A percentile compares a stretch with the other conserved stretches of the same genome.
Conservation (phyloP, 2,329 filamentous ascomycete species). For the Orbilia quercus region DNA sequence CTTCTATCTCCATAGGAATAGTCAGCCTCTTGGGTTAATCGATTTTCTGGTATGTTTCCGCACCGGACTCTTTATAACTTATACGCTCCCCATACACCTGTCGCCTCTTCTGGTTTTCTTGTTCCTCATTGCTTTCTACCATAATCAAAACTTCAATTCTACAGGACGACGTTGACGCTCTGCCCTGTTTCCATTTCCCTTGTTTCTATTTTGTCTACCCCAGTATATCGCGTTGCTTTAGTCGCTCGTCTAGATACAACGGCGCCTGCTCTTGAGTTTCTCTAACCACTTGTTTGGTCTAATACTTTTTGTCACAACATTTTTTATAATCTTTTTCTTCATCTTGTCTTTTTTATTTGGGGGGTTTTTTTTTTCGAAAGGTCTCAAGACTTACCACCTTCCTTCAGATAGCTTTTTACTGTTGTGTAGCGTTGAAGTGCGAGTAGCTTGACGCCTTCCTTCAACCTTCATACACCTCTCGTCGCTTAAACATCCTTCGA, state of each 20-base stretch:
- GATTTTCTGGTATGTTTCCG: constrained; percentile 49
- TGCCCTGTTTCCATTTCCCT: constrained; percentile 52
- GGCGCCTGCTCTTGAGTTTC: constrained; percentile 48
- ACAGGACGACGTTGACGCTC: constrained; percentile 57
- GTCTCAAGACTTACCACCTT: constrained; percentile 55
- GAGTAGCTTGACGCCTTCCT: constrained; percentile 57
- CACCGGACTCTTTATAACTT: constrained; percentile 37
- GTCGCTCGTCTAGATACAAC: constrained; percentile 44
- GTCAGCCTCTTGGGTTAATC: constrained; percentile 52
- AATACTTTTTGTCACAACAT: constrained; percentile 19
- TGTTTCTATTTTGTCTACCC: constrained; percentile 40
- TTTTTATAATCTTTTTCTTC: background rate
- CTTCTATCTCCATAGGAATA: constrained; percentile 42
- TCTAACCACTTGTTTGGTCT: constrained; percentile 26
- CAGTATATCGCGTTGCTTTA: constrained; percentile 52
- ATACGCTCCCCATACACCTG: constrained; percentile 48
- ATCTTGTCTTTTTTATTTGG: too few species aligned
- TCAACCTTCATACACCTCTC: constrained; percentile 62
- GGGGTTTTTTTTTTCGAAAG: too few species aligned
- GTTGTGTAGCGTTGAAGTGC: constrained; percentile 55
- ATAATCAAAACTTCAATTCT: constrained; percentile 53
- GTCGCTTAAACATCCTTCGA: constrained; percentile 53
- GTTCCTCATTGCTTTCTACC: constrained; percentile 30
- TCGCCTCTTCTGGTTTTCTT: constrained; percentile 38
- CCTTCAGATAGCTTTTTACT: constrained; percentile 35